These are phyloP conservation scores for Ogataea philodendri DNA, from an alignment of 805 yeast genomes.

Conservation along the genomic window DNA sequence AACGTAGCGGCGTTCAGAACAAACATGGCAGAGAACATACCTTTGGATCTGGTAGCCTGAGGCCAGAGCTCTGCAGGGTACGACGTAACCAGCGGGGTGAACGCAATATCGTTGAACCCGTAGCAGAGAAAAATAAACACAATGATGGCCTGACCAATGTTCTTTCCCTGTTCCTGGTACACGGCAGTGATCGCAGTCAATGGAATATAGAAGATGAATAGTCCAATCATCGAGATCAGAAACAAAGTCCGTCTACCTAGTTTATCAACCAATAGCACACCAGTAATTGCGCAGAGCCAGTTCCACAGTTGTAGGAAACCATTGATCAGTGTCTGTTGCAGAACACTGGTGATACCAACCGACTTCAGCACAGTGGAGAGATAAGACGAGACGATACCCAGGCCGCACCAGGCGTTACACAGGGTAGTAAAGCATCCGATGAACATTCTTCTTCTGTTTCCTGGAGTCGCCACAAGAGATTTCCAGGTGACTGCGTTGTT, in stretches of 20 bases:
- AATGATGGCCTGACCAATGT: constrained; percentile 20
- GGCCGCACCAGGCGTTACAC: constrained; percentile 43
- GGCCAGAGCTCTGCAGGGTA: constrained; percentile 51
- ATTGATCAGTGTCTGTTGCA: constrained; percentile 47
- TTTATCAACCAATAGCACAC: constrained; percentile 31
- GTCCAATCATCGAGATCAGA: constrained; percentile 34
- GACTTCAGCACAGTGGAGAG: constrained; percentile 44
- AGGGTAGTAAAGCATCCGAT: constrained; percentile 31
- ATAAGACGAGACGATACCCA: constrained; percentile 46
- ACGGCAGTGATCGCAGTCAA: constrained; percentile 48
- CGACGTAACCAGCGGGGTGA: constrained; percentile 44
- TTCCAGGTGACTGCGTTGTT: constrained; percentile 35
- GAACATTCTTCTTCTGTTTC: constrained; percentile 39
- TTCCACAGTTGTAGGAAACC: constrained; percentile 49
- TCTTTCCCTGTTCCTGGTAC: constrained; percentile 9
- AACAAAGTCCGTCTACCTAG: constrained; percentile 39
- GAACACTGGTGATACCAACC: constrained; percentile 49
- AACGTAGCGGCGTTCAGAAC: constrained; percentile 17
- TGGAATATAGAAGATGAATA: constrained; percentile 39
- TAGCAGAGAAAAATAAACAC: constrained; percentile 29
- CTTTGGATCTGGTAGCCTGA: constrained; percentile 55
- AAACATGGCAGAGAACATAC: constrained; percentile 44
- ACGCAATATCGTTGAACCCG: constrained; percentile 41
- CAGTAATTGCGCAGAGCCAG: constrained; percentile 34
- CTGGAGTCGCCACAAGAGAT: constrained; percentile 33